Percentiles rank a stretch among this genome's conserved stretches.
Evolutionary conservation across 257 asterid species (phyloP).

Genomic region (Ballota nigra): DNA sequence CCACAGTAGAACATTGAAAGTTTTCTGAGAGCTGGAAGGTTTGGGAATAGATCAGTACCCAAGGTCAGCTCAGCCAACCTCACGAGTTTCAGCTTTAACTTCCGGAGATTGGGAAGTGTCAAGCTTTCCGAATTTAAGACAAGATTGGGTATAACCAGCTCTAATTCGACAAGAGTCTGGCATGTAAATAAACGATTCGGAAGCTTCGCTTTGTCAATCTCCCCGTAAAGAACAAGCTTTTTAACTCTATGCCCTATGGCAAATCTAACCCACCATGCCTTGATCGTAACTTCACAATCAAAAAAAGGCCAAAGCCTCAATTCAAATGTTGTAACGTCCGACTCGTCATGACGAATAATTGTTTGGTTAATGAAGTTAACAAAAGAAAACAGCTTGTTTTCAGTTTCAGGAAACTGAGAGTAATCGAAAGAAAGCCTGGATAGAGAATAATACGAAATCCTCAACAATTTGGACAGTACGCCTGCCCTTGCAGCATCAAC

Average conservation of each 20-base stretch:
- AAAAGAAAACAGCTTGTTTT: not conserved
- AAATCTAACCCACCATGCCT: conserved; percentile 9
- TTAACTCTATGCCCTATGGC: conserved; percentile 16
- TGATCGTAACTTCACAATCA: not conserved
- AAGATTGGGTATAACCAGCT: not conserved
- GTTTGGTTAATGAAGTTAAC: conserved; percentile 2
- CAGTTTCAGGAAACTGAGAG: not conserved
- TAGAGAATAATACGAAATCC: not conserved
- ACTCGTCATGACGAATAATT: conserved; percentile 2
- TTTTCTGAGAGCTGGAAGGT: conserved; percentile 13
- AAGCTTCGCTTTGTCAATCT: not conserved
- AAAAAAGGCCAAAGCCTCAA: not conserved
- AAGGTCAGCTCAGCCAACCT: not conserved
- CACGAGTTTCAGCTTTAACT: not conserved
- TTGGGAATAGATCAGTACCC: not conserved
- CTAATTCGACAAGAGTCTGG: conserved; percentile 16
- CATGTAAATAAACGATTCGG: not conserved
- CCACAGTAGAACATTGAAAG: conserved; percentile 13
- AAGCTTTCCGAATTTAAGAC: not conserved
- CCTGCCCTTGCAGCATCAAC: conserved; percentile 18
- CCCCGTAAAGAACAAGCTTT: conserved; percentile 19
- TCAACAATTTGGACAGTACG: conserved; percentile 9
- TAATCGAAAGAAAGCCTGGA: conserved; percentile 1
- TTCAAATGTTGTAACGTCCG: conserved; percentile 8
- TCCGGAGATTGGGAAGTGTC: conserved; percentile 14